These are phyloP conservation scores for Neurospora pannonica DNA, from an alignment of 495 filamentous ascomycete species.

Conservation along the genomic window DNA sequence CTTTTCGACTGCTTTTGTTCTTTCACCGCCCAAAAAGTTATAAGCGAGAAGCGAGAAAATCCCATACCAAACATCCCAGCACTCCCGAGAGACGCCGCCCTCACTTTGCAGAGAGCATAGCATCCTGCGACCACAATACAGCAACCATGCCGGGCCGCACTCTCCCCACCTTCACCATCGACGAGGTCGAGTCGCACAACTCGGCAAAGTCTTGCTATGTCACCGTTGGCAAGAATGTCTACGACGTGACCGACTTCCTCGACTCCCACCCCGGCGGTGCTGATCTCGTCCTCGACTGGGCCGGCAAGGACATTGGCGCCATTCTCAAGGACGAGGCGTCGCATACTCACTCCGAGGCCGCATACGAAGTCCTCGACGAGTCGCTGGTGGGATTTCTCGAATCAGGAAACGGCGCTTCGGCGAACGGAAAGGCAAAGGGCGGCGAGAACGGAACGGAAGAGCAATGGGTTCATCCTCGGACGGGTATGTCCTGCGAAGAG, in stretches of 20 bases:
- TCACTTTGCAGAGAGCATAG: background rate
- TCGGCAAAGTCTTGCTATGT: constrained; percentile 84
- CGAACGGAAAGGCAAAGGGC: constrained; percentile 17
- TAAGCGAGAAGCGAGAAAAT: background rate
- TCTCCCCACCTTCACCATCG: constrained; percentile 67
- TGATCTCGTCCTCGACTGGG: constrained; percentile 83
- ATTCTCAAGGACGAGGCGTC: constrained; percentile 80
- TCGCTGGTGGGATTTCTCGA: constrained; percentile 69
- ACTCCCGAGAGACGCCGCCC: background rate
- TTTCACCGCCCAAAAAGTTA: background rate
- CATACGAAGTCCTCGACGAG: constrained; percentile 83
- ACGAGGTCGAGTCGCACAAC: constrained; percentile 76
- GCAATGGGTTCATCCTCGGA: constrained; percentile 51
- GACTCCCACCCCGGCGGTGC: constrained; percentile 83
- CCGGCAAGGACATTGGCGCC: constrained; percentile 71
- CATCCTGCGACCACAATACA: background rate
- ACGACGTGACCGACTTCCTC: constrained; percentile 87
- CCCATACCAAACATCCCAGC: background rate
- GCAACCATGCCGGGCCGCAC: constrained; percentile 42
- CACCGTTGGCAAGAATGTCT: constrained; percentile 79
- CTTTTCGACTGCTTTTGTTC: background rate
- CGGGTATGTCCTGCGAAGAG: constrained; percentile 77
- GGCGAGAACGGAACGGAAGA: constrained; percentile 13
- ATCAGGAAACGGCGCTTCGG: constrained; percentile 31
- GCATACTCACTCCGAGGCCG: constrained; percentile 77